Conservation (phyloP, 2,329 filamentous ascomycete species). For the Coniella vitis region DNA sequence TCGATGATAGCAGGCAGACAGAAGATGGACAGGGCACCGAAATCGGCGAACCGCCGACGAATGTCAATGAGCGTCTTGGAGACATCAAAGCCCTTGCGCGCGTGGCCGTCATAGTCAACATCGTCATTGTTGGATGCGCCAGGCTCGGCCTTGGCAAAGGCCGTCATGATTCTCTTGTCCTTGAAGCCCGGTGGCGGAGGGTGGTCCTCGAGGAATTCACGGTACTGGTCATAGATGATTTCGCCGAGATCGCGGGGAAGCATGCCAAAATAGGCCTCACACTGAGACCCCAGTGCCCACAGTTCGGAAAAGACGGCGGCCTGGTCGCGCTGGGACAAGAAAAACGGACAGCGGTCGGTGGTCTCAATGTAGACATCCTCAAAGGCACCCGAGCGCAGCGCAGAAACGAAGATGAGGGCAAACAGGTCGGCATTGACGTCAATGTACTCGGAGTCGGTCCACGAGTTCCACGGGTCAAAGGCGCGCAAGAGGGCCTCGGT, state of each 20-base stretch:
- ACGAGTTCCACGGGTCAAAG: constrained; percentile 20
- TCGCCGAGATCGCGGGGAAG: constrained; percentile 40
- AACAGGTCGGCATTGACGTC: constrained; percentile 47
- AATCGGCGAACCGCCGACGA: constrained; percentile 31
- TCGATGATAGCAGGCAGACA: constrained; percentile 57
- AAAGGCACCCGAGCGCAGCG: constrained; percentile 47
- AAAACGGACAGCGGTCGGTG: constrained; percentile 54
- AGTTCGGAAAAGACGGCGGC: constrained; percentile 58
- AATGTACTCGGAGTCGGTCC: constrained; percentile 24
- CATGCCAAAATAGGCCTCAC: constrained; percentile 56
- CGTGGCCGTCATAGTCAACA: constrained; percentile 17
- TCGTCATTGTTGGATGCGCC: constrained; percentile 3
- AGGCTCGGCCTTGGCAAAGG: constrained; percentile 26
- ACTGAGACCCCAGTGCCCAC: constrained; percentile 56
- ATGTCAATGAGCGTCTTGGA: constrained; percentile 16
- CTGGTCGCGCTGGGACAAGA: constrained; percentile 55
- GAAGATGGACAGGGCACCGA: constrained; percentile 55
- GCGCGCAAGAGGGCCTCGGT: constrained; percentile 29
- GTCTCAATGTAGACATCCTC: constrained; percentile 59
- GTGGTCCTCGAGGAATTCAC: constrained; percentile 21
- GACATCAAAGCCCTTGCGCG: constrained; percentile 15
- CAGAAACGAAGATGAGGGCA: constrained; percentile 50
- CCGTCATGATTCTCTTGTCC: constrained; percentile 27
- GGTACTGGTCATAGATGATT: constrained; percentile 29
- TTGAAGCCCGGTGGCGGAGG: constrained; percentile 21